Conservation (phyloP, 371 early-diverging fungal species). For the Mortierella sp. region DNA sequence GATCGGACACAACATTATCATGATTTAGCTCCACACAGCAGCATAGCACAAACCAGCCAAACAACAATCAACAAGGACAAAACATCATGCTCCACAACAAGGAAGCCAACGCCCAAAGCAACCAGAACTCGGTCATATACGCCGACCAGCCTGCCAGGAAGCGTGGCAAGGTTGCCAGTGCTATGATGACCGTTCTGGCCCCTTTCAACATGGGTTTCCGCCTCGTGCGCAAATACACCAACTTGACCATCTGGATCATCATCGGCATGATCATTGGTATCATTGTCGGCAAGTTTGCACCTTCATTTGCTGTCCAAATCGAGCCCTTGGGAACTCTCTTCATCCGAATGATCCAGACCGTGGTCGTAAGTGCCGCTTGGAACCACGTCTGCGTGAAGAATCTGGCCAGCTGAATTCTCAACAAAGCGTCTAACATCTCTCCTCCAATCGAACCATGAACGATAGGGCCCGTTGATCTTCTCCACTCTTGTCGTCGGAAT, state of each 20-base stretch:
- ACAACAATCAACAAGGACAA: neutral
- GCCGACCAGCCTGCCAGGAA: constrained; percentile 6
- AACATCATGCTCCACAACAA: neutral
- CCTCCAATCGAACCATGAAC: too few relatives aligned
- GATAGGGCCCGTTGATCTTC: constrained; percentile 73
- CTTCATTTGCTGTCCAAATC: constrained; percentile 59
- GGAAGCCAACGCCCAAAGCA: neutral
- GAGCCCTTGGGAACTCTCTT: constrained; percentile 67
- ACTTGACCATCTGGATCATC: constrained; percentile 72
- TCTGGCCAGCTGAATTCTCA: neutral
- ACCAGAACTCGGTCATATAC: neutral
- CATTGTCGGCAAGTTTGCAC: constrained; percentile 67
- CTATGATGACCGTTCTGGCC: constrained; percentile 7
- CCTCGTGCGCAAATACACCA: constrained; percentile 58
- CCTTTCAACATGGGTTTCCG: constrained; percentile 45
- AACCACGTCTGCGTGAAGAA: neutral
- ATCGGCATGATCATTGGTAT: constrained; percentile 70
- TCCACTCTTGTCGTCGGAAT: constrained; percentile 79
- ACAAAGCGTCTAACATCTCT: too few relatives aligned
- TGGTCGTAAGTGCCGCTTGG: constrained; percentile 58
- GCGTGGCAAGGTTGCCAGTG: neutral
- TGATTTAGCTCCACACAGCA: too few relatives aligned
- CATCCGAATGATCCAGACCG: constrained; percentile 75
- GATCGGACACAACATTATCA: too few relatives aligned
- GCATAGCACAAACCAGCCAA: too few relatives aligned